Evolutionary conservation across 2,329 filamentous ascomycete genomes (phyloP), one percentile per base, ranked within the genome.

Genomic region (Phialophora tarda): DNA sequence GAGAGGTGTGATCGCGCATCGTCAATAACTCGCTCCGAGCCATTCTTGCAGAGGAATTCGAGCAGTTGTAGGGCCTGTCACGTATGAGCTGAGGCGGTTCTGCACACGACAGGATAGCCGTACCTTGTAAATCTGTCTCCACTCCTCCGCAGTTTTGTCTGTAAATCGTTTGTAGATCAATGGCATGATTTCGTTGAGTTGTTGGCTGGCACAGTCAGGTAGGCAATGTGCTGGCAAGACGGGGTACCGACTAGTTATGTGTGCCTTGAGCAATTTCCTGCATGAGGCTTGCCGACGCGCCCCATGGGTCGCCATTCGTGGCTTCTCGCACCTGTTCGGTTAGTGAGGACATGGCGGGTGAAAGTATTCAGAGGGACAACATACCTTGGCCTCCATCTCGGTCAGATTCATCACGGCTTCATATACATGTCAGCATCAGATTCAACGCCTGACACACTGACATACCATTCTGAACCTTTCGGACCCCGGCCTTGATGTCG

Each of bases 121-220:
- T 74, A 92, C 90, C 84, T 99, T 99, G 86, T 99, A 99, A 76
- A 99, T 99, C 79, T 99, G 95, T 72, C 95, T 88, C 95, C 95
- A 99, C 81, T 99, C 95, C 78, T 99, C 95, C 63, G 95, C 94
- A 7, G 93, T 86, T 83, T 99, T 99, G 78, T 99, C 95, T 68
- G 95, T 99, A 80, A 99, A 99, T 71, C 95, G 91, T 76, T 96
- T 95, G 83, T 99, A 99, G 77, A 99, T 97, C 92, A 99, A 95
- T 72, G 95, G 95, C 95, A 99, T 99, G 77, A 99, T 98, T 80
- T 99, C 95, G 80, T 98, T 98, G 64, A 99, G 88, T 60, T 93
- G 88, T 88, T 97, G 93, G 78, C 94, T 64, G 61, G 24, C 17
- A n/a, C 44, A 51, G 51, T 71, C 50, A 70, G 63, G 58, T 26